A percentile compares a stretch with the other conserved stretches of the same genome.
phyloP scores from a whole-genome alignment of 306 rosid genomes.

The Biancaea sappan region DNA sequence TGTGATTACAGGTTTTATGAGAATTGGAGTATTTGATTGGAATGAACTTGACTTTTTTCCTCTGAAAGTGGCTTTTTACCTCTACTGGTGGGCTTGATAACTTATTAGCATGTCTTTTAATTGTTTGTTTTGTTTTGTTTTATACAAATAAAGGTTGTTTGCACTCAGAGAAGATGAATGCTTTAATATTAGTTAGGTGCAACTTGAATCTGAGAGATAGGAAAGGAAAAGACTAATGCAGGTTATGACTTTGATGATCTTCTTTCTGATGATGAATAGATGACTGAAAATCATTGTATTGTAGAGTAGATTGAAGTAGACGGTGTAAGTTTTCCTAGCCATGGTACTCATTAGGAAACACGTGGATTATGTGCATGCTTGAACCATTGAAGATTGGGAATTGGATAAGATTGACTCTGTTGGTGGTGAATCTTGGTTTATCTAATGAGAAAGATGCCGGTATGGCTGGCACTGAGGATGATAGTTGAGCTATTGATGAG shows the following conservation, averaged over 20 bases:
- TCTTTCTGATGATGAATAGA: neutral
- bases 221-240: neutral
- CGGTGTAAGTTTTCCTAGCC: neutral
- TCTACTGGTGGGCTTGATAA: neutral
- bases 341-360: neutral
- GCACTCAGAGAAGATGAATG: neutral
- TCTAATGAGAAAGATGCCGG: neutral
- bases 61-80: neutral
- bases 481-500: neutral
- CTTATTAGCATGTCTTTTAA: neutral
- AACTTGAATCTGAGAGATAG: neutral
- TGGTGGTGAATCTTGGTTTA: neutral
- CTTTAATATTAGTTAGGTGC: neutral
- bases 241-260: neutral
- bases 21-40: neutral
- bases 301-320: neutral
- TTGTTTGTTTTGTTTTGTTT: neutral
- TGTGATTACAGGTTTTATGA: neutral
- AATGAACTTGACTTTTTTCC: neutral
- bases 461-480: neutral
- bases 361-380: neutral
- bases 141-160: neutral
- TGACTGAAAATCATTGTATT: neutral
- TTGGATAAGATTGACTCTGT: neutral
- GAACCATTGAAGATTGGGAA: neutral